A percentile compares a stretch with the other conserved stretches of the same genome.
phyloP scores from a whole-genome alignment of 83 land plant genomes.

The Picea engelmannii region DNA sequence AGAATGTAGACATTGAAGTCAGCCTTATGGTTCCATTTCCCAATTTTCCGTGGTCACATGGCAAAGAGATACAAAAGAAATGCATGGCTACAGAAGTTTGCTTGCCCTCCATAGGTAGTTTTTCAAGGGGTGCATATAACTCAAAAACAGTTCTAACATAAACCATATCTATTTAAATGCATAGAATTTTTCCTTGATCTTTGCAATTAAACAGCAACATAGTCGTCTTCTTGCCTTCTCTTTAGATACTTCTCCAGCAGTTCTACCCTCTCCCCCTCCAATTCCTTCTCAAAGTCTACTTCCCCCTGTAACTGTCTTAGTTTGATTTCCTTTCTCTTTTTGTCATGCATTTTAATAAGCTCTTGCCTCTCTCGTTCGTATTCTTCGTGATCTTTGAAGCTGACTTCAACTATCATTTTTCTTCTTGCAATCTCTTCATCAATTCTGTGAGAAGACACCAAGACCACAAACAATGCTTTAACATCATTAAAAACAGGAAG shows the following conservation, averaged over 20 bases:
- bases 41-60: not conserved
- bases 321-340: conserved; percentile 43
- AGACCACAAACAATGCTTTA: not conserved
- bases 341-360: conserved; percentile 45
- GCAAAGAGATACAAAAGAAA: not conserved
- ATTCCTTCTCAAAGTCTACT: conserved; percentile 48
- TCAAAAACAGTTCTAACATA: not conserved
- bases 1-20: not conserved
- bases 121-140: not conserved
- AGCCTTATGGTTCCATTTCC: not conserved
- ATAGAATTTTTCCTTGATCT: not conserved
- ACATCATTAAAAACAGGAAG: not conserved
- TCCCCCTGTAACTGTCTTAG: conserved; percentile 39
- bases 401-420: conserved; percentile 31
- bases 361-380: conserved; percentile 45
- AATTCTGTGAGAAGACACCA: conserved; percentile 27
- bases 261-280: conserved; percentile 32
- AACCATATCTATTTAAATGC: not conserved
- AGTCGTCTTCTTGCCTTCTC: not conserved
- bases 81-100: not conserved
- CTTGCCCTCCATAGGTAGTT: not conserved
- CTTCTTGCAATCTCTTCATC: conserved; percentile 33
- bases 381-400: conserved; percentile 47
- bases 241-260: conserved; percentile 43
- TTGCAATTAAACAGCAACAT: conserved; percentile 2